Evolutionary conservation across 2,329 filamentous ascomycete genomes (phyloP), one percentile per base, ranked within the genome.

Genomic region (Aspergillus oerlinghausenensis): DNA sequence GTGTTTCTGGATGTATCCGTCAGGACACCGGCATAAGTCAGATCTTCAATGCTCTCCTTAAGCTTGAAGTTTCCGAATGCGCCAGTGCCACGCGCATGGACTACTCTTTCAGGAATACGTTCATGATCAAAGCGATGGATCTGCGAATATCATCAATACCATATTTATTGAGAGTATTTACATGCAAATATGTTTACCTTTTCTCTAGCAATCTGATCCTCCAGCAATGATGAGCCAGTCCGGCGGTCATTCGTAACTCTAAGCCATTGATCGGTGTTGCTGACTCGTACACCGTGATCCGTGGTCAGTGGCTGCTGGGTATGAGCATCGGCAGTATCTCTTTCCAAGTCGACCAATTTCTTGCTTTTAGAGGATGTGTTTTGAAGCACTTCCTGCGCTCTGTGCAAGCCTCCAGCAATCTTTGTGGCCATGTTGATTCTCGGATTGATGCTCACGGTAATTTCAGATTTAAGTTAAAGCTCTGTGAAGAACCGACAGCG

Each of bases 201-300:
- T 71, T 94, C 90, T 11, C 89, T 80, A 0, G 75, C 85, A 65
- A 89, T 86, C 9, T 82, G 79, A 61, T 94, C 90, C 67, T 94
- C 89, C 2, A 94, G 70, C 0, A 92, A 76, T 9, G 56, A 40
- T 25, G 54, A 23, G 14, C 54, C 54, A 10, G 49, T 51, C 3
- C 45, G 25, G 10, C 88, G 81, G 4, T 84, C 79, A 38, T 74
- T 84, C 35, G 77, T 80, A 9, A 86, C 80, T 57, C 81, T 84
- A 55, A 93, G 76, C 89, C 89, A 93, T 68, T 90, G 80, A 67
- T 94, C 90, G 2, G 86, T 86, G 65, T 86, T 87, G 49, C 77
- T 74, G 65, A 90, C 80, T 73, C 86, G 88, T 21, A 86, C 84
- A 26, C 90, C 90, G 71, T 80, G 90, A 65, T 94, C 89, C 48